These are phyloP conservation scores for Thyridium curvatum DNA, from an alignment of 2,329 filamentous ascomycete genomes.

Conservation along the genomic window DNA sequence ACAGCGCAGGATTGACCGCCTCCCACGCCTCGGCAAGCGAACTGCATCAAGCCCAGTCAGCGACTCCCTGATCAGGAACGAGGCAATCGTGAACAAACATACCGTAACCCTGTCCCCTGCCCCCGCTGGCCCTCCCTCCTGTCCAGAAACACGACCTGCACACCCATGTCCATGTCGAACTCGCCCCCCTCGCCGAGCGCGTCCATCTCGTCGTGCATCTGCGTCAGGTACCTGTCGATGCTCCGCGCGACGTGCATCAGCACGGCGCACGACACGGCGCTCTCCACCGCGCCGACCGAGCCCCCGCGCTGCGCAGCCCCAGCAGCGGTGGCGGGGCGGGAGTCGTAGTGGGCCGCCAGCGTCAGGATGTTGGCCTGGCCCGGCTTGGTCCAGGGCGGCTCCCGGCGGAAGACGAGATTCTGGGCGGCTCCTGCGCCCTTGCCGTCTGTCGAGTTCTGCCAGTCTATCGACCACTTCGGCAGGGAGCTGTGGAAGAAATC, in stretches of 20 bases:
- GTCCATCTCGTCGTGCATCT: constrained; percentile 67
- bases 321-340: constrained; percentile 60
- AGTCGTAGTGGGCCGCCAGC: constrained; percentile 80
- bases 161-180: constrained; percentile 62
- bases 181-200: constrained; percentile 43
- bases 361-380: constrained; percentile 70
- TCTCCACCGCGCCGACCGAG: constrained; percentile 81
- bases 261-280: constrained; percentile 78
- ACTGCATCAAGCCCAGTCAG: constrained; percentile 19
- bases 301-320: constrained; percentile 27
- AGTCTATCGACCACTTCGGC: constrained; percentile 63
- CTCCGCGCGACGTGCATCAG: constrained; percentile 69
- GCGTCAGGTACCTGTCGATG: constrained; percentile 64
- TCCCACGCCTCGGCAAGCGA: constrained; percentile 72
- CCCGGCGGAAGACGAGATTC: constrained; percentile 70
- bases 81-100: no score
- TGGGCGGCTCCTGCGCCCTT: constrained; percentile 60
- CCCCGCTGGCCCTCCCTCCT: constrained; percentile 72
- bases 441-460: constrained; percentile 68
- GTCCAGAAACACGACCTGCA: constrained; percentile 76
- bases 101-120: no score
- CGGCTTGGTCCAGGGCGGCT: constrained; percentile 66
- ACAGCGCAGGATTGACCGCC: constrained; percentile 57
- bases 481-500: constrained; percentile 62
- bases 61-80: neutral